A percentile compares a stretch with the other conserved stretches of the same genome.
These are phyloP conservation scores for Cylindrodendrum hubeiense DNA, from an alignment of 2,329 filamentous ascomycete genomes.

Conservation along the genomic window DNA sequence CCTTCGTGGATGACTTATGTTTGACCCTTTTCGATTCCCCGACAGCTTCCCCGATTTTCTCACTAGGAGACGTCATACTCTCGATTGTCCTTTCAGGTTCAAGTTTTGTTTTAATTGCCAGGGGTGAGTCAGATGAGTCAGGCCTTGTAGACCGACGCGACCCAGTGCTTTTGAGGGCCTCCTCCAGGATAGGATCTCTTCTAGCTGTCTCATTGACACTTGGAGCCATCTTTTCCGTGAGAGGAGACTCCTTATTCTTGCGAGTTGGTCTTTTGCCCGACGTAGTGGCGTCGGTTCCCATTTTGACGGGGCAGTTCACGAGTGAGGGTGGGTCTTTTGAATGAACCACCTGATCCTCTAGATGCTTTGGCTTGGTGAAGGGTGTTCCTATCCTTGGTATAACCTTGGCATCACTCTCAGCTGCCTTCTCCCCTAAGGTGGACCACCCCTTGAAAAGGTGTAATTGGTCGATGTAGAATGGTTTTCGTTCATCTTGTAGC, in stretches of 20 bases:
- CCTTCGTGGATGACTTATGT: too few relatives aligned
- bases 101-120: too few relatives aligned
- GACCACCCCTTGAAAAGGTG: conserved; percentile 10
- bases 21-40: too few relatives aligned
- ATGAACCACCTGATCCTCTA: neutral
- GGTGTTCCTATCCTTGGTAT: neutral
- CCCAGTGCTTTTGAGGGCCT: too few relatives aligned
- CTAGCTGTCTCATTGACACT: neutral
- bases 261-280: neutral
- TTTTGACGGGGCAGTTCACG: neutral
- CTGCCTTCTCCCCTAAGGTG: neutral
- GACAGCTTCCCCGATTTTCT: too few relatives aligned
- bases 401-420: neutral
- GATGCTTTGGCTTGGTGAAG: neutral
- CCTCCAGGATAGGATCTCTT: too few relatives aligned
- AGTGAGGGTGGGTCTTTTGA: neutral
- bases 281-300: neutral
- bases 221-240: neutral
- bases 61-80: too few relatives aligned
- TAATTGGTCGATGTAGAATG: conserved; percentile 31
- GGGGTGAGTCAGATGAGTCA: too few relatives aligned
- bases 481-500: conserved; percentile 20
- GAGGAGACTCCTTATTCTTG: neutral
- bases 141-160: too few relatives aligned
- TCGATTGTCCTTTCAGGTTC: too few relatives aligned